Evolutionary conservation across 768 basidiomycete genomes (phyloP).

Genomic region (Lactifluus echinatus): DNA sequence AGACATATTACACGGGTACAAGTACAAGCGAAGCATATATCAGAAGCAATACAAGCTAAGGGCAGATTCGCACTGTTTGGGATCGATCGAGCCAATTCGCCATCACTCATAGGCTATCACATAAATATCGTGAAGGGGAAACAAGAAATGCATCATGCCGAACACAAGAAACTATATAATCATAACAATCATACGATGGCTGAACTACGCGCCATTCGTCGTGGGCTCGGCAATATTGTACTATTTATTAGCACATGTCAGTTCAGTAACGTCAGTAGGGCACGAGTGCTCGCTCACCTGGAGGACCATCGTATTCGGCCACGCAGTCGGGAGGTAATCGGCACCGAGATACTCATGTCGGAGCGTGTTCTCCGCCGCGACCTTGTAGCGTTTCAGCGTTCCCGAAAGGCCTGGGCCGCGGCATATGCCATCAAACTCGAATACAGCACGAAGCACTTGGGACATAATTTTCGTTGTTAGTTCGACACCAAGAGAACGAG

Average conservation of each 20-base stretch:
- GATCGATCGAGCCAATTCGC: not conserved
- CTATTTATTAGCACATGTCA: not conserved
- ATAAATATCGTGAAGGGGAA: no score
- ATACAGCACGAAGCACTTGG: constrained; percentile 57
- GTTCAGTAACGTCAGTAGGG: not conserved
- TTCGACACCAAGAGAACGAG: constrained; percentile 40
- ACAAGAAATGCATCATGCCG: no score
- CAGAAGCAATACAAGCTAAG: no score
- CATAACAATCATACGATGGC: not conserved
- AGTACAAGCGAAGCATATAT: no score
- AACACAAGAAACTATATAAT: not conserved
- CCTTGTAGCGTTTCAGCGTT: constrained; percentile 44
- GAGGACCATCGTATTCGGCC: constrained; percentile 60
- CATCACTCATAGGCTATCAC: not conserved
- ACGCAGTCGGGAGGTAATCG: constrained; percentile 43
- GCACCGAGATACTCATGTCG: constrained; percentile 48
- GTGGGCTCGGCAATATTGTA: not conserved
- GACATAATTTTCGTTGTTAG: constrained; percentile 53
- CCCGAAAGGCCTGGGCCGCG: constrained; percentile 68
- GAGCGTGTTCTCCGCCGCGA: constrained; percentile 38
- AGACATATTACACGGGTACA: no score
- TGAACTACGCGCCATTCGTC: not conserved
- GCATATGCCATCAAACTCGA: constrained; percentile 46
- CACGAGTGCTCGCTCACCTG: constrained; percentile 37
- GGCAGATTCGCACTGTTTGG: no score